Base-by-base conservation (phyloP, 352 stramenopile species). In the Phytophthora citricola region DNA sequence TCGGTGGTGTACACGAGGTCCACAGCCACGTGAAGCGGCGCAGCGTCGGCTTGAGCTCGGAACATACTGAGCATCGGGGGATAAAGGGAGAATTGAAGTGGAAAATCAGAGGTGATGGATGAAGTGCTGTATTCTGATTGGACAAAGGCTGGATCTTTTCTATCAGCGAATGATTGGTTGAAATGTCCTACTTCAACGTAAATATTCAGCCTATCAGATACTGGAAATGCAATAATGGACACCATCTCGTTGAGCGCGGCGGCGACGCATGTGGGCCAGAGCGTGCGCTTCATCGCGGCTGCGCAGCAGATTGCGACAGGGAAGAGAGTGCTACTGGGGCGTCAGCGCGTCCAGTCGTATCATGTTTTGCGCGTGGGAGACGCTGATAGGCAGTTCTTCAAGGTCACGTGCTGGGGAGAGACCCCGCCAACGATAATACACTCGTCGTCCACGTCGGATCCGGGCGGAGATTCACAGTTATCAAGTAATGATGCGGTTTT, bases 341-440 rank as follows among this genome's bases (percentile, higher is more conserved):
- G 59, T 9, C 66, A 69, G 38, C 52, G 74, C n/a, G 71, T 86
- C 49, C 54, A 70, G 44, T 29, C 50, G 17, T 84, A 74, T 41
- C 70, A 87, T 52, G 71, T 85, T 40, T 48, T 91, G 53, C 71
- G 80, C 11, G 51, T 89, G 46, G 78, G 79, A 1, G 79, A 88
- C 48, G 48, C 72, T 32, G 79, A 61, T 51, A 58, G 60, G 44
- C 71, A 74, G 67, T 88, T 79, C 62, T 89, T 87, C 53, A 81
- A 84, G 55, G 48, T 87, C 34, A 78, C 69, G 17, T 86, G 78
- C 50, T 89, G 69, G 79, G 79, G 81, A 27, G 64, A 84, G n/a
- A 45, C 57, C 36, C 70, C 73, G 36, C 78, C 83, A 1, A 70
- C 49, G 22, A 73, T 90, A 51, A 56, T 71, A 29, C 61, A 65